Evolutionary conservation across 441 rosid genomes (phyloP).

Genomic region (Gossypium gossypioides): DNA sequence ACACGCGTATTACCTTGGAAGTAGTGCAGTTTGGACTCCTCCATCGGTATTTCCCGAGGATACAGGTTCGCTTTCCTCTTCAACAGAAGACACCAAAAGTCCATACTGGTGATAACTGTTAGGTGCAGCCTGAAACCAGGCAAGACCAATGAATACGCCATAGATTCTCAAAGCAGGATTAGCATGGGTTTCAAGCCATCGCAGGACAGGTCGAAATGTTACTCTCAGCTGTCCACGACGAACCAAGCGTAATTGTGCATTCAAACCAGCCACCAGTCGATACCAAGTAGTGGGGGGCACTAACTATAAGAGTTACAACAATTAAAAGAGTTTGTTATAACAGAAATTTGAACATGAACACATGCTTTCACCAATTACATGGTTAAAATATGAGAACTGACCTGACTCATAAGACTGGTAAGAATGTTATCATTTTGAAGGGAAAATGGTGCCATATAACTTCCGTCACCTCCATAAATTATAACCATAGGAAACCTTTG

Average conservation of each 20-base stretch:
- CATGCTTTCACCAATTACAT: background rate
- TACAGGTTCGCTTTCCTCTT: constrained; percentile 38
- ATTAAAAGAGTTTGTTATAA: constrained; percentile 11
- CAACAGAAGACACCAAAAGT: constrained; percentile 52
- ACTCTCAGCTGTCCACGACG: constrained; percentile 62
- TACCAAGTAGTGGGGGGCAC: constrained; percentile 94
- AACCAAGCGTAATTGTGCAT: constrained; percentile 92
- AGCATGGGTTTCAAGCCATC: constrained; percentile 93
- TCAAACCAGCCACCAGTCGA: constrained; percentile 93
- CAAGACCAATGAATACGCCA: constrained; percentile 65
- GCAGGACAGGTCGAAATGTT: constrained; percentile 60
- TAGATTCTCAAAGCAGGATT: constrained; percentile 74
- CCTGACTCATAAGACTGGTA: constrained; percentile 93
- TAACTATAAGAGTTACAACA: constrained; percentile 36
- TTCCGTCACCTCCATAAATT: constrained; percentile 96
- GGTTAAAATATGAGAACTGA: constrained; percentile 21
- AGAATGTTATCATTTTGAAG: constrained; percentile 91
- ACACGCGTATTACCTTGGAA: constrained; percentile 33
- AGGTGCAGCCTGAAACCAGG: constrained; percentile 82
- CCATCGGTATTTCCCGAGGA: constrained; percentile 32
- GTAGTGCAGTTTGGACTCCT: constrained; percentile 31
- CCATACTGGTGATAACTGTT: constrained; percentile 90
- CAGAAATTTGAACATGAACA: constrained; percentile 14
- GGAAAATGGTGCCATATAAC: constrained; percentile 95
- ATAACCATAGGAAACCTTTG: constrained; percentile 82